Evolutionary conservation across 2,329 filamentous ascomycete species (phyloP).

Genomic region (Sporothrix curviconia): DNA sequence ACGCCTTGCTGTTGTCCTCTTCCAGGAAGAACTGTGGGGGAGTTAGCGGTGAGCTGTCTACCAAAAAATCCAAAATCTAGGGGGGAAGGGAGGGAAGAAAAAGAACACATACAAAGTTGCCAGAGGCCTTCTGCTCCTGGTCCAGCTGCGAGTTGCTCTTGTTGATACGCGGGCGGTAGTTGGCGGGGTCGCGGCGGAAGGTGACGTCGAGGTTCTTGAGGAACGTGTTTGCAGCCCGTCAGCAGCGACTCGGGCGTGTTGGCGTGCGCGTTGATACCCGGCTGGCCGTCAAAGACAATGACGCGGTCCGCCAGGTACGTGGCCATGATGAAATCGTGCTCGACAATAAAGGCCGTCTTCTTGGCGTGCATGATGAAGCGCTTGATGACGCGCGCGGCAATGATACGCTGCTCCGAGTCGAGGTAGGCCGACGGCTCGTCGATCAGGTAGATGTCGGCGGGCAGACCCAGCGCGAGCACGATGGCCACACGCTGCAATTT

Average conservation of each 20-base stretch:
- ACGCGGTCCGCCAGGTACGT: slow-evolving; percentile 73
- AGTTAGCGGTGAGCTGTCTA: no score
- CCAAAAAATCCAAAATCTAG: neutral
- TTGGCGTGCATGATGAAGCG: slow-evolving; percentile 99
- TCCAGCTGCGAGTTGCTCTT: slow-evolving; percentile 93
- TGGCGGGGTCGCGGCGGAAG: slow-evolving; percentile 95
- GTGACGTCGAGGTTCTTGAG: slow-evolving; percentile 95
- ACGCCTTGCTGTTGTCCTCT: slow-evolving; percentile 53
- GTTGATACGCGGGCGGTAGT: slow-evolving; percentile 96
- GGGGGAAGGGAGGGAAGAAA: neutral
- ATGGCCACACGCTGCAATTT: slow-evolving; percentile 99
- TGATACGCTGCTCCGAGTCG: slow-evolving; percentile 97
- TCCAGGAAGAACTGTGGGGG: slow-evolving; percentile 96
- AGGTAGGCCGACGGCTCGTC: slow-evolving; percentile 97
- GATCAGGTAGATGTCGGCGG: slow-evolving; percentile 96
- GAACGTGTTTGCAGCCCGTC: slow-evolving; percentile 93
- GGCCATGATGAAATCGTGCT: slow-evolving; percentile 97
- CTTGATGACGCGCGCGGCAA: slow-evolving; percentile 96
- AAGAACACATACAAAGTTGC: slow-evolving; percentile 70
- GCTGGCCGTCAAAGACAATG: slow-evolving; percentile 95
- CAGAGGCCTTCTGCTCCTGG: slow-evolving; percentile 88
- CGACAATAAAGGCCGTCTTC: slow-evolving; percentile 98
- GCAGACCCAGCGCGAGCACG: slow-evolving; percentile 88
- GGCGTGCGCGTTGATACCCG: slow-evolving; percentile 79
- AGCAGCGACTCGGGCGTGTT: slow-evolving; percentile 87